Evolutionary conservation across 1,284 basidiomycete species (phyloP), one percentile per base, ranked within the genome.

Genomic region (Chondrostereum purpureum): DNA sequence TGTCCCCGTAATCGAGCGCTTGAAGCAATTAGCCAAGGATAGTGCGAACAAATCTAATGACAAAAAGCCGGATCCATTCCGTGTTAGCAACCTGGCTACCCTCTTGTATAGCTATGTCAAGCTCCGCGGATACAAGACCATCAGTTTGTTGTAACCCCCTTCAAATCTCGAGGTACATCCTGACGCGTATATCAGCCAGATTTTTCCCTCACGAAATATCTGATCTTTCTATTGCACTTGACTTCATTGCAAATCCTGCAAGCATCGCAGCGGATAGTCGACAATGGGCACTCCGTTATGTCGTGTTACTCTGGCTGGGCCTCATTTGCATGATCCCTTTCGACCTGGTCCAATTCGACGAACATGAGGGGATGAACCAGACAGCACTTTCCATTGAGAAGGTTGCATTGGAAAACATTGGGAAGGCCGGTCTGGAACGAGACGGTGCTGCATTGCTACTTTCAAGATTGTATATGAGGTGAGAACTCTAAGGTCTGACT

Each of bases 261-360:
- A 69, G 71, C 4, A 64, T 75, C 1, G 66, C 69, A 2, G 64
- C 70, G 33, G 64, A 70, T 18, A 53, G 64, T 0, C 54, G 56
- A 12, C 70, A 76, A 35, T 99, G 96, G 96, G 70, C 86, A 38
- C 64, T 93, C 42, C 82, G 92, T 46, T 94, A 96, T 56, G 73
- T 89, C 12, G 69, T 91, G 17, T 71, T 99, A 3, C 72, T 98
- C 2, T 99, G 96, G 95, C 75, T 99, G 10, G 90, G 92, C 13
- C 77, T 99, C 13, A 86, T 98, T 43, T 88, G 88, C 64, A 92
- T 92, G 69, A 84, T 98, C 16, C 96, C 96, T 0, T 99, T 99
- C 61, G 83, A 91, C 58, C 70, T 99, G 39, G 72, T 79, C 13
- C 88, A 90, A 50, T 90, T 97, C 45, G 89, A 93, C 57, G 77